Base-by-base conservation (phyloP, 1,284 basidiomycete genomes). In the Moesziomyces globuligerus region DNA sequence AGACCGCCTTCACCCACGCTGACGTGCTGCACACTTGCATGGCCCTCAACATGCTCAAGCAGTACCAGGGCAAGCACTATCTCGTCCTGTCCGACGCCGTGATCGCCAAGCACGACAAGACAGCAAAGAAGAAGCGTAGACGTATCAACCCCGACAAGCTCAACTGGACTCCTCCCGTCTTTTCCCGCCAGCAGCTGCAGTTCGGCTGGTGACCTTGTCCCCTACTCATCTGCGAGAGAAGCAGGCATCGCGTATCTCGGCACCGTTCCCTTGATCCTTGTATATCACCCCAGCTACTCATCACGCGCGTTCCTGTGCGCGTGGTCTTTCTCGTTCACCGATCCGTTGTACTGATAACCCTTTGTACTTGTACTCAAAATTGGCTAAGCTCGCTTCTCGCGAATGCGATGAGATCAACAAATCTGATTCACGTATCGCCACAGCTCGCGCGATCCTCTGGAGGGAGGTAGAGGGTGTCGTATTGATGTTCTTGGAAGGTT, bases 1-100 rank as follows among this genome's bases (percentile, higher is more conserved):
- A 89, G 85, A 98, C 96, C 13, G 88, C 91, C n/a, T 96, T 99
- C 83, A 94, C 92, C 7, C 94, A 97, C 80, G 89, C 90, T 34
- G 96, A 99, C 83, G 90, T 99, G 58, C 93, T 97, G 89, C 96
- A 97, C 85, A 98, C 95, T 90, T 96, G 94, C 83, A 93, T 92
- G 82, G 93, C 93, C 18, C 85, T 97, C 58, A 93, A 95, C 83
- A 87, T 98, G 76, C 93, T 98, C 85, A 96, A 96, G 81, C 93
- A 94, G 81, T 93, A 92, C 86, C 95, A 96, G 81, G 94, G 93
- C 20, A 90, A 92, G 77, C 93, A 98, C 83, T 90, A 95, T 71
- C 91, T 98, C 68, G 93, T 90, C 82, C 86, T 99, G 39, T 93
- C 93, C 43, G 93, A 96, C 71, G 88, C 90, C 20, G 90, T 97